Evolutionary conservation across 352 stramenopile genomes (phyloP).

Genomic region (Globisporangium paroecandrum): DNA sequence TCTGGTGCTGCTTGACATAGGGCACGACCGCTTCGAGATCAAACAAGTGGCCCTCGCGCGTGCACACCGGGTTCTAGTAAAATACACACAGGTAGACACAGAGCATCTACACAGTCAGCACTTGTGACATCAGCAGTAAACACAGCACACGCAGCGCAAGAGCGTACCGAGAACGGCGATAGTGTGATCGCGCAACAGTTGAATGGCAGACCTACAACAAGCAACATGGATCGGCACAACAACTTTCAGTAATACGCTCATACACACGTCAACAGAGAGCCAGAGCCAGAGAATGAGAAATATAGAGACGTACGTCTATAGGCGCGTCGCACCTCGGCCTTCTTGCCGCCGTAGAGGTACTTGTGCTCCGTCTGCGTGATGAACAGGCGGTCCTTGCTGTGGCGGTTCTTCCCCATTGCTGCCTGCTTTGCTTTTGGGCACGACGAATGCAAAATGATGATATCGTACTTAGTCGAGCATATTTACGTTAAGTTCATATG

Average conservation of each 20-base stretch:
- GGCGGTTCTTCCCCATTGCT: constrained; percentile 85
- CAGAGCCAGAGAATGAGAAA: background rate
- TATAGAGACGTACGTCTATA: constrained; percentile 56
- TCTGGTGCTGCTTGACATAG: constrained; percentile 95
- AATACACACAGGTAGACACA: background rate
- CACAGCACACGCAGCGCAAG: no score
- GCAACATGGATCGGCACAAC: background rate
- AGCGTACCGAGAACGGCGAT: constrained; percentile 71
- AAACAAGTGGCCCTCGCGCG: constrained; percentile 94
- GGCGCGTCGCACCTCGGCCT: constrained; percentile 70
- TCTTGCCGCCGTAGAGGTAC: constrained; percentile 92
- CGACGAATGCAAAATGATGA: background rate
- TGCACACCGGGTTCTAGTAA: constrained; percentile 91
- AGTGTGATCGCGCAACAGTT: constrained; percentile 98
- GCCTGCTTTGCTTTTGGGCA: background rate
- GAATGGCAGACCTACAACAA: constrained; percentile 89
- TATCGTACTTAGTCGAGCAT: background rate
- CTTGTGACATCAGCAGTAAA: background rate
- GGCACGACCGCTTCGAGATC: constrained; percentile 95
- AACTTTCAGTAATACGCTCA: background rate
- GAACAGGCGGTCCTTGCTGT: constrained; percentile 89
- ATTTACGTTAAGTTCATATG: background rate
- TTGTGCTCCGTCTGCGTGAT: constrained; percentile 91
- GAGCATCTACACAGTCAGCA: background rate
- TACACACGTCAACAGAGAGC: background rate